Base-by-base conservation (phyloP, 208 protist genomes). In the Trypanosoma lewisi region DNA sequence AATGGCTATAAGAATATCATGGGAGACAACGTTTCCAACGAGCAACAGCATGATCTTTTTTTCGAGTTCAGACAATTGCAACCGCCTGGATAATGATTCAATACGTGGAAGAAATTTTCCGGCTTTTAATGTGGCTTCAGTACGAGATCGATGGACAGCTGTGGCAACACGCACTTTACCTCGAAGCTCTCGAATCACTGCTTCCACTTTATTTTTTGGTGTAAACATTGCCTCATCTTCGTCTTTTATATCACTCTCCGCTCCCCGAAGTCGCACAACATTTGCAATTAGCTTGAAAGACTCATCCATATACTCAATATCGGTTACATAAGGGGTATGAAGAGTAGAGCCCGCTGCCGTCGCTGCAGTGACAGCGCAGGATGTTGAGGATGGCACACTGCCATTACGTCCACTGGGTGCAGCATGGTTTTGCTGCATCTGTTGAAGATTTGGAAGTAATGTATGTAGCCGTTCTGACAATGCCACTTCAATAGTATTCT, bases 291-390 rank as follows among this genome's bases (percentile, higher is more conserved):
- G 72, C 62, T 96, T 85, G 65, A 96, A 97, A 16, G 85, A 77
- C 23, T 90, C 89, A 49, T 96, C 91, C 81, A 97, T 87, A 72
- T 94, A 97, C 68, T 96, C 88, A 57, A 97, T 83, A 52, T 97
- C 86, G 37, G 57, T 87, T 30, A 58, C 67, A 80, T 97, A 97
- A 19, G 93, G 83, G 19, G 45, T 56, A 63, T 58, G 23, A 56
- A 70, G 14, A 55, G 33, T 33, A n/a, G 48, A 30, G 23, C 23
- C 42, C 28, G 45, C 2, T n/a, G n/a, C n/a, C n/a, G n/a, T n/a
- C n/a, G n/a, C n/a, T n/a, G n/a, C n/a, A n/a, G n/a, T n/a, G n/a
- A 39, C 28, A 27, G 21, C 33, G 23, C 11, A 17, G 9, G 53
- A 59, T 31, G 63, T 54, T 44, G 45, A 51, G 23, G 59, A 62